A percentile compares a stretch with the other conserved stretches of the same genome.
These are phyloP conservation scores for Jackrogersella multiformis DNA, from an alignment of 495 filamentous ascomycete genomes.

Conservation along the genomic window DNA sequence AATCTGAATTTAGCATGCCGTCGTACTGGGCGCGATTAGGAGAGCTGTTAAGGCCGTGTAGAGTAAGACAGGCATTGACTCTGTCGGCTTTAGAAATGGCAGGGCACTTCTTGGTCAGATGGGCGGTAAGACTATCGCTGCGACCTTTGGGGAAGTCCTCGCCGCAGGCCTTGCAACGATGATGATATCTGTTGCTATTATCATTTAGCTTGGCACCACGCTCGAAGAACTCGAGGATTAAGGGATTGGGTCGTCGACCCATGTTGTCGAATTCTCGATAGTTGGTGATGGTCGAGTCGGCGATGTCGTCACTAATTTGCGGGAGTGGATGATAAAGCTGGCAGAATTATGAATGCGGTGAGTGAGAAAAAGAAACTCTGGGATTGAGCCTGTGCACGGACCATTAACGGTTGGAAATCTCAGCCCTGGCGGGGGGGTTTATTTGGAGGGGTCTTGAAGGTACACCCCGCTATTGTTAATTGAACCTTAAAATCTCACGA, in stretches of 20 bases:
- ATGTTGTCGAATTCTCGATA: slow-evolving; percentile 54
- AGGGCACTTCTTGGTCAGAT: slow-evolving; percentile 83
- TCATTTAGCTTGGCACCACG: slow-evolving; percentile 83
- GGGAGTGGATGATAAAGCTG: slow-evolving; percentile 36
- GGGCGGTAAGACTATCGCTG: slow-evolving; percentile 78
- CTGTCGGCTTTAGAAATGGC: slow-evolving; percentile 73
- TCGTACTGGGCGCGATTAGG: slow-evolving; percentile 27
- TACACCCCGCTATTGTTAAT: background rate
- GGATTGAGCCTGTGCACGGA: background rate
- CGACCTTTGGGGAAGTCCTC: slow-evolving; percentile 87
- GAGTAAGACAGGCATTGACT: slow-evolving; percentile 67
- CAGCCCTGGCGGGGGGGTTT: slow-evolving; percentile 1
- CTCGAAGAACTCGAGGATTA: slow-evolving; percentile 86
- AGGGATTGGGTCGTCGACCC: slow-evolving; percentile 81
- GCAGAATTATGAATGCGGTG: slow-evolving; percentile 49
- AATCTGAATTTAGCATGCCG: background rate
- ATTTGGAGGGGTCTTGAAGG: background rate
- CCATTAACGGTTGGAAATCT: background rate
- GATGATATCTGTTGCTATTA: slow-evolving; percentile 85
- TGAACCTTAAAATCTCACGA: no score
- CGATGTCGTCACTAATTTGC: slow-evolving; percentile 19
- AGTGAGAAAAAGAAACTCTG: slow-evolving; percentile 4
- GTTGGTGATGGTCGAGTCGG: background rate
- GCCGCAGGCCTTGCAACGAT: slow-evolving; percentile 86
- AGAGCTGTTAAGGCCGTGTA: slow-evolving; percentile 54